Evolutionary conservation across 1,284 basidiomycete species (phyloP).

Genomic region (Peniophora sp.): DNA sequence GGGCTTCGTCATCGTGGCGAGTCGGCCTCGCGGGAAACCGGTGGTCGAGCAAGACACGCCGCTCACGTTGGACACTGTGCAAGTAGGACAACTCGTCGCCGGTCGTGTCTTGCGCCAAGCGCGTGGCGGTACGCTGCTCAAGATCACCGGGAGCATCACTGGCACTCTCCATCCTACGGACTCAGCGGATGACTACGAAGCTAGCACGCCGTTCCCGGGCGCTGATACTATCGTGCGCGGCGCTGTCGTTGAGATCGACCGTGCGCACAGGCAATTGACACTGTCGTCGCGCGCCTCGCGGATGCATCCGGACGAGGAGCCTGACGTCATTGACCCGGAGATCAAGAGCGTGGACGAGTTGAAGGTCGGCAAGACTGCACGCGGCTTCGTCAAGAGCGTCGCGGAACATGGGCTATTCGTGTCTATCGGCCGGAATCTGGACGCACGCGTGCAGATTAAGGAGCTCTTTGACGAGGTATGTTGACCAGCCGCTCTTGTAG

Average conservation of each 20-base stretch:
- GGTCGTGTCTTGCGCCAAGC: conserved; percentile 72
- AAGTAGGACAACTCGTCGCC: conserved; percentile 64
- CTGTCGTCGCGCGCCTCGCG: conserved; percentile 77
- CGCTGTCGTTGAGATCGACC: conserved; percentile 62
- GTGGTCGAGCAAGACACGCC: conserved; percentile 39
- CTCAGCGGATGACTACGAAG: conserved; percentile 69
- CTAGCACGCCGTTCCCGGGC: conserved; percentile 49
- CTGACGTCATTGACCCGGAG: conserved; percentile 61
- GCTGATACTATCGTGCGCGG: conserved; percentile 66
- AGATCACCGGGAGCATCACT: conserved; percentile 61
- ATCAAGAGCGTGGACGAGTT: conserved; percentile 61
- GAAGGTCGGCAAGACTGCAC: conserved; percentile 64
- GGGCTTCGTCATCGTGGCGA: conserved; percentile 81
- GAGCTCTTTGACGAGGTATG: conserved; percentile 86
- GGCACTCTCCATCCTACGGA: conserved; percentile 81
- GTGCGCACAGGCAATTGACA: conserved; percentile 57
- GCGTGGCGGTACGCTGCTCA: conserved; percentile 66
- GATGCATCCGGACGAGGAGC: conserved; percentile 41
- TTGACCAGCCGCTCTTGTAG: conserved; percentile 2
- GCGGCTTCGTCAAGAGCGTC: conserved; percentile 88
- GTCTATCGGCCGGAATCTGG: conserved; percentile 71
- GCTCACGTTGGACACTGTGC: conserved; percentile 59
- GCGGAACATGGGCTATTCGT: conserved; percentile 90
- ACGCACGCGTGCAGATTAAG: conserved; percentile 89
- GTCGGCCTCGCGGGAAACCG: conserved; percentile 48